phyloP scores from a whole-genome alignment of 257 asterid genomes.

The Cordia subcordata region DNA sequence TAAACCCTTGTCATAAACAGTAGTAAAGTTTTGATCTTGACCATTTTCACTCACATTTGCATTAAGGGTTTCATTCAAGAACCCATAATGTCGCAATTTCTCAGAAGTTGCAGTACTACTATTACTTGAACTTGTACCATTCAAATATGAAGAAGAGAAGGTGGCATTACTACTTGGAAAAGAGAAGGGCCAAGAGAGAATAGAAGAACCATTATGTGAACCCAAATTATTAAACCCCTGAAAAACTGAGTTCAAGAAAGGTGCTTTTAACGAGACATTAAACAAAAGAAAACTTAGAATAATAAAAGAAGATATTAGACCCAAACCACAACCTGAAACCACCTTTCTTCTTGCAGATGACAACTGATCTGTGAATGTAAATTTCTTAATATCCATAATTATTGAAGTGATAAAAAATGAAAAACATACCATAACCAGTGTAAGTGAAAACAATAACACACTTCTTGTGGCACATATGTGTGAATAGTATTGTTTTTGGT shows the following conservation, averaged over 20 bases:
- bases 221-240: conserved; percentile 34
- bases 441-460: too few relatives aligned
- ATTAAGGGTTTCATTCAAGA: conserved; percentile 24
- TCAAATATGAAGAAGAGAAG: conserved; percentile 6
- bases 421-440: too few relatives aligned
- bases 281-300: conserved; percentile 40
- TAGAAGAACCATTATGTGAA: conserved; percentile 22
- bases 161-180: conserved; percentile 16
- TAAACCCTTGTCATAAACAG: conserved; percentile 22
- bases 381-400: conserved; percentile 49
- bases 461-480: too few relatives aligned
- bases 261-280: conserved; percentile 43
- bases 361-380: conserved; percentile 50
- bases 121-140: conserved; percentile 17
- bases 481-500: not conserved
- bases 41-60: conserved; percentile 21
- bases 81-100: conserved; percentile 8
- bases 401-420: conserved; percentile 10
- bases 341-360: conserved; percentile 46
- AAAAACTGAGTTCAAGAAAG: conserved; percentile 45
- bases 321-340: conserved; percentile 55
- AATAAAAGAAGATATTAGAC: conserved; percentile 40
- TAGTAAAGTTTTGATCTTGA: conserved; percentile 18
- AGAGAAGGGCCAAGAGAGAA: conserved; percentile 38
- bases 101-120: conserved; percentile 10